A percentile compares a stretch with the other conserved stretches of the same genome.
Evolutionary conservation across 768 basidiomycete genomes (phyloP).

Genomic region (Lentinula lateritia): DNA sequence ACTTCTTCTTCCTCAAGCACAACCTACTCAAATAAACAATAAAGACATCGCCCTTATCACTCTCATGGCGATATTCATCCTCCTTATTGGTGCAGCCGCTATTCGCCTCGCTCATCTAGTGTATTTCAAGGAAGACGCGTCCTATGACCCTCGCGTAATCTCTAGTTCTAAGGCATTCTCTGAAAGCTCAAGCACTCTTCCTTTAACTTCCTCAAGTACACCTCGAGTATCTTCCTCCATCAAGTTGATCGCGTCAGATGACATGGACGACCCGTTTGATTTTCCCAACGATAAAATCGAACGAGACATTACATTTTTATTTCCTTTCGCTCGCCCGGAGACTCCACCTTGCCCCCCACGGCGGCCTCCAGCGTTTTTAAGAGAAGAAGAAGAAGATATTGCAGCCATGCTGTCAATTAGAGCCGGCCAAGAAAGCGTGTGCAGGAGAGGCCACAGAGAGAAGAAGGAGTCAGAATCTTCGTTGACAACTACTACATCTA

Average conservation of each 20-base stretch:
- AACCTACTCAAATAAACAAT: neutral
- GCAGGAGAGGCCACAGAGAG: slow-evolving; percentile 18
- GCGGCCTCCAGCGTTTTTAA: neutral
- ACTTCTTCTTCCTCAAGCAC: neutral
- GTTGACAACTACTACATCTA: slow-evolving; percentile 20
- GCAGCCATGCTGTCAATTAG: slow-evolving; percentile 19
- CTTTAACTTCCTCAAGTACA: neutral
- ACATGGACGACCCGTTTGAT: neutral
- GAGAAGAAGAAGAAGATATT: slow-evolving; percentile 12
- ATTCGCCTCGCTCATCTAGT: neutral
- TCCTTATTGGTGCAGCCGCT: neutral
- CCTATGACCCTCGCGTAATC: neutral
- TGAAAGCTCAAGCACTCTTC: slow-evolving; percentile 2
- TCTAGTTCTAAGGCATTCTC: neutral
- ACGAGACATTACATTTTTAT: slow-evolving; percentile 1
- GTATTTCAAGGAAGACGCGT: neutral
- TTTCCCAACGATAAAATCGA: neutral
- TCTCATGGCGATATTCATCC: slow-evolving; percentile 2
- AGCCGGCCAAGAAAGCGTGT: slow-evolving; percentile 18
- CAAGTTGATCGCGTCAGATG: neutral
- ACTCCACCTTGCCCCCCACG: neutral
- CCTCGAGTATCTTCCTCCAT: neutral
- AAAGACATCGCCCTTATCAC: neutral
- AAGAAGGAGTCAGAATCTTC: slow-evolving; percentile 27
- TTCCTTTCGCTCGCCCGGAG: neutral